Evolutionary conservation across 2,329 filamentous ascomycete species (phyloP).

Genomic region (Cytospora leucostoma): DNA sequence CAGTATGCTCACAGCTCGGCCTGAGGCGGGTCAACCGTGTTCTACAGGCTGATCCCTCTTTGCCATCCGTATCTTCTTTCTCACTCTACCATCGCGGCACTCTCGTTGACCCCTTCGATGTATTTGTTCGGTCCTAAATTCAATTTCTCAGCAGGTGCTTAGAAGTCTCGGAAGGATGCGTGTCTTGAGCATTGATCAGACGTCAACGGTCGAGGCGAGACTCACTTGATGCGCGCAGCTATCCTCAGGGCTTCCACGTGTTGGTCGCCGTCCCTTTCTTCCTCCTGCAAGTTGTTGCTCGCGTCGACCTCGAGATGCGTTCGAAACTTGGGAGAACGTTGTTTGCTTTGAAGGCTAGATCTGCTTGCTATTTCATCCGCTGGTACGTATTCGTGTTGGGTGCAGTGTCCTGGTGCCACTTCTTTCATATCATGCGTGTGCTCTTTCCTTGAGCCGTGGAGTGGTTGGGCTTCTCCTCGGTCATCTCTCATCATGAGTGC

Average conservation of each 20-base stretch:
- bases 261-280: neutral
- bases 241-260: slow-evolving; percentile 10
- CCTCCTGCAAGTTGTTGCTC: neutral
- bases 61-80: slow-evolving; percentile 17
- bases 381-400: slow-evolving; percentile 5
- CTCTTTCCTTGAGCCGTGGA: neutral
- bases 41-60: slow-evolving; percentile 7
- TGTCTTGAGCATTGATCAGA: neutral
- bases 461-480: neutral
- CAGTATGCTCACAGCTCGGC: neutral
- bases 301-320: slow-evolving; percentile 13
- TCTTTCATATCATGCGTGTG: neutral
- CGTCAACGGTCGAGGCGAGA: neutral
- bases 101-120: slow-evolving; percentile 9
- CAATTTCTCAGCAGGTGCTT: neutral
- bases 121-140: slow-evolving; percentile 1
- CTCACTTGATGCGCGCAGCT: slow-evolving; percentile 20
- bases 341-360: slow-evolving; percentile 2
- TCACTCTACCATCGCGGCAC: slow-evolving; percentile 12
- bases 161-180: neutral
- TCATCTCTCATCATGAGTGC: slow-evolving; percentile 18
- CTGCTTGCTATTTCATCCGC: neutral
- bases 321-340: neutral
- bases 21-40: neutral
- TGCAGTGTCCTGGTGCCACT: neutral